Percentiles rank a stretch among this genome's conserved stretches.
These are phyloP conservation scores for Fusarium sp. DNA, from an alignment of 2,329 filamentous ascomycete genomes.

Conservation along the genomic window DNA sequence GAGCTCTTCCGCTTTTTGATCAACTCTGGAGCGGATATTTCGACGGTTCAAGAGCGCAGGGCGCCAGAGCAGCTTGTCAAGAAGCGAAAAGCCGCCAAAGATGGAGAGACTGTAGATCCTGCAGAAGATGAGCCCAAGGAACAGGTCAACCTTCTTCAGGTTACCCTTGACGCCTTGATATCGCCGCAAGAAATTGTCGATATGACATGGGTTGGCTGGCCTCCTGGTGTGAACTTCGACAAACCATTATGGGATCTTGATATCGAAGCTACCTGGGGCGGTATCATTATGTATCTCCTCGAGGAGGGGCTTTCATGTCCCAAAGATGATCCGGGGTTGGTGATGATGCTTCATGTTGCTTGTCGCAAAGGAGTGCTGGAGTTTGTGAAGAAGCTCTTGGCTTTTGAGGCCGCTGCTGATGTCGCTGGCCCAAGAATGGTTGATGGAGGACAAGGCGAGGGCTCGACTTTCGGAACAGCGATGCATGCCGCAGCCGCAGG, in stretches of 20 bases:
- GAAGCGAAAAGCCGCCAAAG: background rate
- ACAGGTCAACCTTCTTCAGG: background rate
- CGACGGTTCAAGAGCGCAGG: background rate
- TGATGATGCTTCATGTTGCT: conserved; percentile 17
- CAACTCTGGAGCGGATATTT: background rate
- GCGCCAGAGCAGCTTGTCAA: background rate
- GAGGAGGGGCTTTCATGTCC: background rate
- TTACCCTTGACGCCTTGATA: conserved; percentile 10
- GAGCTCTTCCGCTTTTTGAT: background rate
- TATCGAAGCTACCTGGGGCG: conserved; percentile 1
- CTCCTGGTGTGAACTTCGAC: background rate
- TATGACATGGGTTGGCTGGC: conserved; percentile 16
- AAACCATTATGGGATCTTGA: background rate
- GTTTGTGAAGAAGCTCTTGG: background rate
- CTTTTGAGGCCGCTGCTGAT: background rate
- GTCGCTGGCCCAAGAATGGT: background rate
- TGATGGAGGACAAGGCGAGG: conserved; percentile 3
- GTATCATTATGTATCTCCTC: background rate
- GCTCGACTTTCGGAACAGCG: background rate
- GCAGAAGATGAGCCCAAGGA: background rate
- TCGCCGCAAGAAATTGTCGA: conserved; percentile 5
- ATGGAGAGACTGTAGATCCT: background rate
- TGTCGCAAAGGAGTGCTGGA: background rate
- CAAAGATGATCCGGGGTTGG: background rate
- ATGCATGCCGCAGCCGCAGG: conserved; percentile 14